A percentile compares a stretch with the other conserved stretches of the same genome.
These are phyloP conservation scores for Perilla frutescens DNA, from an alignment of 257 asterid species.

Conservation along the genomic window DNA sequence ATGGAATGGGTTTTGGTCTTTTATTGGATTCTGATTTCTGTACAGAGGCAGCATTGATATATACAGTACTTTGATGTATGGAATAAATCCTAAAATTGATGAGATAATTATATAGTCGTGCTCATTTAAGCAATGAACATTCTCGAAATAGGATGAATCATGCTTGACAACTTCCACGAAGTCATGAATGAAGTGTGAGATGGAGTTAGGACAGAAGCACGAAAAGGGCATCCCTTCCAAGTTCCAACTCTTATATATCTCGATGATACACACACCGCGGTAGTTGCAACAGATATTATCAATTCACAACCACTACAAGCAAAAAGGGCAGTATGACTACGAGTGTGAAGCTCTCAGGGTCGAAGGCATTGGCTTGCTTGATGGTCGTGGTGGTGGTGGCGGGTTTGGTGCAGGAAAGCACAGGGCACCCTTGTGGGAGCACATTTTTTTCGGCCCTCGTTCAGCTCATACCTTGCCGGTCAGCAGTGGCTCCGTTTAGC, in stretches of 20 bases:
- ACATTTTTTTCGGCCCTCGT: constrained; percentile 79
- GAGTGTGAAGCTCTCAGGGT: constrained; percentile 43
- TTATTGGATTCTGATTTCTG: no score
- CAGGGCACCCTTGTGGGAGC: constrained; percentile 63
- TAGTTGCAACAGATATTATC: background rate
- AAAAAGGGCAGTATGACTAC: background rate
- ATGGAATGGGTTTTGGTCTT: no score
- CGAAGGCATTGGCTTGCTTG: constrained; percentile 30
- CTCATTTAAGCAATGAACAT: no score
- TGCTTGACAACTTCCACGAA: no score
- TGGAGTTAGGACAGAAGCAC: constrained; percentile 71
- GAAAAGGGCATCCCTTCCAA: constrained; percentile 2
- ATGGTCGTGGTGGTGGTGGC: constrained; percentile 42
- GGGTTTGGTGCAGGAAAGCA: constrained; percentile 43
- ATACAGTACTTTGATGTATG: no score
- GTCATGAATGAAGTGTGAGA: constrained; percentile 50
- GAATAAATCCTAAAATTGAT: no score
- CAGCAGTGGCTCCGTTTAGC: constrained; percentile 79
- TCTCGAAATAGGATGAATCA: no score
- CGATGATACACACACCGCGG: background rate
- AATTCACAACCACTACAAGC: no score
- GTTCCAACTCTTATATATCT: constrained; percentile 36
- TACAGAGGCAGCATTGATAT: no score
- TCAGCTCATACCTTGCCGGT: constrained; percentile 89
- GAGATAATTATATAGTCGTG: no score